Evolutionary conservation across 306 rosid species (phyloP).

Genomic region (Begonia peltatifolia): DNA sequence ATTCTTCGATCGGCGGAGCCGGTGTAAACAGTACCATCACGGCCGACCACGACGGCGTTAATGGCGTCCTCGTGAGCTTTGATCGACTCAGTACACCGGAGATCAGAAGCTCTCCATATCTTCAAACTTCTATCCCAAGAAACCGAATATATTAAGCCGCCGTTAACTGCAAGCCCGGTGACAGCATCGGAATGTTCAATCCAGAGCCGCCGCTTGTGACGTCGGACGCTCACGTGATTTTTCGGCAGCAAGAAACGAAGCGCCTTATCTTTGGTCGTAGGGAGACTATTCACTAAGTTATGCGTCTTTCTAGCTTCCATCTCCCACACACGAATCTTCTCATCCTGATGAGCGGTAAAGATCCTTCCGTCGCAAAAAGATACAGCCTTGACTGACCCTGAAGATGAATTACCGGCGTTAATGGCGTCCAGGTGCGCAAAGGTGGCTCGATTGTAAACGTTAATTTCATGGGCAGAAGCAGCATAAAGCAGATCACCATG

Average conservation of each 20-base stretch:
- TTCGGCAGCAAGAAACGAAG: conserved; percentile 52
- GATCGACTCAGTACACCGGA: conserved; percentile 57
- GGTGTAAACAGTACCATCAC: conserved; percentile 63
- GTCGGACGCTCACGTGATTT: conserved; percentile 59
- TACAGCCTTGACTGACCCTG: conserved; percentile 61
- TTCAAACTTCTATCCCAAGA: conserved; percentile 84
- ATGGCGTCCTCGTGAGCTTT: conserved; percentile 83
- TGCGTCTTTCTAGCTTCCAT: conserved; percentile 8
- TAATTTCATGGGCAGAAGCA: conserved; percentile 45
- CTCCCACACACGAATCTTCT: conserved; percentile 66
- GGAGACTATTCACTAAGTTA: conserved; percentile 36
- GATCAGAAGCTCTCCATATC: conserved; percentile 56
- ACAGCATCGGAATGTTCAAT: conserved; percentile 84
- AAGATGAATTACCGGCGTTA: conserved; percentile 22
- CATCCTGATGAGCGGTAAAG: conserved; percentile 75
- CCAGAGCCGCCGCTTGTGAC: conserved; percentile 65
- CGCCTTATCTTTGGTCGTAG: conserved; percentile 57
- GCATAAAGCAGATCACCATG: conserved; percentile 44
- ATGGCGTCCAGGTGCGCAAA: conserved; percentile 22
- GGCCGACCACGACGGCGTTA: conserved; percentile 62
- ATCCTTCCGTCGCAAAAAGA: conserved; percentile 23
- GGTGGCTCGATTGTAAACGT: conserved; percentile 44
- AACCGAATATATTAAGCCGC: conserved; percentile 60
- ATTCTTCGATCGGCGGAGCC: conserved; percentile 66
- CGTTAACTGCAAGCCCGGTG: conserved; percentile 38